These are phyloP conservation scores for Xylaria sp. DNA, from an alignment of 2,329 filamentous ascomycete genomes.

Conservation along the genomic window DNA sequence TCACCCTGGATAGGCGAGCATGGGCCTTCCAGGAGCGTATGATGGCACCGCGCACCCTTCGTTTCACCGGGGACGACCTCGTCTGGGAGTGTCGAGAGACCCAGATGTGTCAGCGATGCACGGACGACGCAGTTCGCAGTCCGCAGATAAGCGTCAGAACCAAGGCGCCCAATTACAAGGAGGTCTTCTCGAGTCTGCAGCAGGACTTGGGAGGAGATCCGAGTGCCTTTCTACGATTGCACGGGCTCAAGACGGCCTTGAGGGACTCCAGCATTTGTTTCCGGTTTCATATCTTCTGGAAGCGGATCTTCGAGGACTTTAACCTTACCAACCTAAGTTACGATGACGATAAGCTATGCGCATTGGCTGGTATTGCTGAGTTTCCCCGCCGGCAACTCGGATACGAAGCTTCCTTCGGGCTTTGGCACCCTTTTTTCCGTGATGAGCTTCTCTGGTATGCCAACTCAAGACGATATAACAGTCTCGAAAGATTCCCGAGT, in stretches of 20 bases:
- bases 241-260: not conserved
- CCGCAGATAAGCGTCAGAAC: not conserved
- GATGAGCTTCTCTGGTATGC: not conserved
- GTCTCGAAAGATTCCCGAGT: not conserved
- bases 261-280: not conserved
- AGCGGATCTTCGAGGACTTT: not conserved
- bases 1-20: not conserved
- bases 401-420: not conserved
- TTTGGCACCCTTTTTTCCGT: not conserved
- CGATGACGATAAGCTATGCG: not conserved
- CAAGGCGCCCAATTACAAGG: not conserved
- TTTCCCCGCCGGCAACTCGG: not conserved
- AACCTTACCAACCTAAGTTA: not conserved
- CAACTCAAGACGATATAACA: not conserved
- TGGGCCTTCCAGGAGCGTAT: not conserved
- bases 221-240: not conserved
- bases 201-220: not conserved
- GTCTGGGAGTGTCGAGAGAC: not conserved
- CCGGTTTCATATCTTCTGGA: not conserved
- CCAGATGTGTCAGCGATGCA: not conserved
- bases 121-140: not conserved
- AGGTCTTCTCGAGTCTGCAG: not conserved
- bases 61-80: not conserved
- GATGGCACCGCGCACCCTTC: not conserved
- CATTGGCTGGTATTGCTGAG: not conserved